Evolutionary conservation across 805 yeast species (phyloP), one percentile per base, ranked within the genome.

Genomic region (Candida nemodendra): DNA sequence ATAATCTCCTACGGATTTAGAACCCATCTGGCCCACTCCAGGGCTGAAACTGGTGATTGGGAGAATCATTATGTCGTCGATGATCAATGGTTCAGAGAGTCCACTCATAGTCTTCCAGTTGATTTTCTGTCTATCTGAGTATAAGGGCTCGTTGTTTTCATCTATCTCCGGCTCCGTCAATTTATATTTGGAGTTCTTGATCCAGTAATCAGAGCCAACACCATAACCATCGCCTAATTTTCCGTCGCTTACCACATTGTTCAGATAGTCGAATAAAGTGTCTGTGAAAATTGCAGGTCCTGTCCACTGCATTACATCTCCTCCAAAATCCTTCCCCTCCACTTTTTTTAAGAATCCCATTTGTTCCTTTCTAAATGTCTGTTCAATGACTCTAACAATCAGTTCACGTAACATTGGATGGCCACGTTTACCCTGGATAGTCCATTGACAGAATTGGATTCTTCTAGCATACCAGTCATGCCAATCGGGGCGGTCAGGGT

Each of bases 281-380:
- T 93, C 98, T 0, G 99, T 91, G 79, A 90, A 93, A 16, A 88
- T 78, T 1, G 95, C 98, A 0, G 98, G 96, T 0, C 99, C 99
- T 0, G 98, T 87, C 96, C 96, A 87, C 54, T 83, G 76, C 95
- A 88, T 86, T 36, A 88, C 76, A 55, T 83, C 89, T 15, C 80
- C 80, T 5, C 95, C 95, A 7, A 69, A 64, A 45, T 81, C 81
- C 48, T 77, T 75, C 5, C 85, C 81, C 32, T 70, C 64, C 0
- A 76, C 65, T 34, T 68, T 62, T 0, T 58, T 56, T 38, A 85
- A 65, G 3, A 57, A 56, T 1, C 79, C 79, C n/a, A 62, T 61
- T 13, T 53, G 44, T 44, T 73, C 64, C 41, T 81, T 74, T 22
- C 73, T 60, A 24, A 86, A 63, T 0, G 98, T 91, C 16, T 77